These are phyloP conservation scores for Aegilops tauschii DNA, from an alignment of 176 grass and related monocot genomes.

Conservation along the genomic window DNA sequence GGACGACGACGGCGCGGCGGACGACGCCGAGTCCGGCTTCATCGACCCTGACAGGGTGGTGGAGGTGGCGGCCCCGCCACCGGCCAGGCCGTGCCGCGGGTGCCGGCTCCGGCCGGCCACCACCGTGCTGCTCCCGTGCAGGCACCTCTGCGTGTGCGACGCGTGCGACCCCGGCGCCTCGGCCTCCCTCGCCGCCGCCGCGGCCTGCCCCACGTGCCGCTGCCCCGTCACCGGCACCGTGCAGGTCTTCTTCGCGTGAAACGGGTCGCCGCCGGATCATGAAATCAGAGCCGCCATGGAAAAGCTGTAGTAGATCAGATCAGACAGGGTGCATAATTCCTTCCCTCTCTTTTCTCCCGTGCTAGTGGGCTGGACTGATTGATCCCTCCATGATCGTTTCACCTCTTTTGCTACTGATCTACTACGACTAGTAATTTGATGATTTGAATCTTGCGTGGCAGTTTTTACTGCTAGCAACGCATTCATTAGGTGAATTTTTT, in stretches of 20 bases:
- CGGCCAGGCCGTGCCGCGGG: conserved; percentile 43
- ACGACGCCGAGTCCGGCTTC: conserved; percentile 64
- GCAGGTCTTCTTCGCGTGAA: conserved; percentile 50
- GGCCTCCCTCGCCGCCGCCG: neutral
- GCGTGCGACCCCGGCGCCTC: conserved; percentile 45
- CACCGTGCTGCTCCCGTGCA: conserved; percentile 76
- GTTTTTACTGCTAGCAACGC: neutral
- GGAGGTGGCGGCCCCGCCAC: conserved; percentile 22
- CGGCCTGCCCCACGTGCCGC: conserved; percentile 61
- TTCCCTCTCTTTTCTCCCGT: neutral
- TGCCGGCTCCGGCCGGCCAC: conserved; percentile 36
- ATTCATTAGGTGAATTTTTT: too few relatives aligned
- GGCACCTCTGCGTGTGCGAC: conserved; percentile 85
- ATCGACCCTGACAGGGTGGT: conserved; percentile 54
- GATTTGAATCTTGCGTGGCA: neutral
- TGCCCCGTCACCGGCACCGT: conserved; percentile 59
- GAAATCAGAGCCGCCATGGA: neutral
- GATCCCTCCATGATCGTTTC: too few relatives aligned
- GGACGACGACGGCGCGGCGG: conserved; percentile 27
- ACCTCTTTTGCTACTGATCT: too few relatives aligned
- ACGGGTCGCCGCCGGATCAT: neutral
- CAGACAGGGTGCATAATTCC: neutral
- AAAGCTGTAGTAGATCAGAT: neutral
- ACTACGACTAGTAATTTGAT: neutral
- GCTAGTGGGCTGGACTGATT: too few relatives aligned